Conservation (phyloP, 495 filamentous ascomycete species). For the Mycothermus thermophilus region DNA sequence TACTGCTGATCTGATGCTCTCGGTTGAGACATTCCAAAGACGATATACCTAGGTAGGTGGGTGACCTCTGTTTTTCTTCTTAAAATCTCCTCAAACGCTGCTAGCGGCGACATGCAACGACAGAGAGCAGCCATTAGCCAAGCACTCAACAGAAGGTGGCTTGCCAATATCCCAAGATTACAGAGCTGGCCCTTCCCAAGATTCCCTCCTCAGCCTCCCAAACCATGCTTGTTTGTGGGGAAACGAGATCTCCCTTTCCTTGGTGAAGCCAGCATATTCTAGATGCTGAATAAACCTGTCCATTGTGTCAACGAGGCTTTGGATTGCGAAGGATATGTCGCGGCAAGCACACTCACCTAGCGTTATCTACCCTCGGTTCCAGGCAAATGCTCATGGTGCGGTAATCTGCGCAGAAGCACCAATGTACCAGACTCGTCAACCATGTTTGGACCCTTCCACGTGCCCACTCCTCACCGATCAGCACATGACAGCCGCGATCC, state of each 20-base stretch:
- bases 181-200: constrained; percentile 66
- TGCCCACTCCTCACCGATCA: constrained; percentile 89
- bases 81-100: not conserved
- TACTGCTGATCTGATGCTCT: too few species aligned
- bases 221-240: constrained; percentile 88
- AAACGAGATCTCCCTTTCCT: constrained; percentile 76
- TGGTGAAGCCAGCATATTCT: constrained; percentile 63
- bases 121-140: not conserved
- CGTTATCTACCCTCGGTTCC: constrained; percentile 87
- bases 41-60: too few species aligned
- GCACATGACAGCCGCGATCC: constrained; percentile 75
- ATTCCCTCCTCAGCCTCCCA: constrained; percentile 68
- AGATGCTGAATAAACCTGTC: constrained; percentile 67
- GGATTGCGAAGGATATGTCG: too few species aligned
- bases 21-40: too few species aligned
- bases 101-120: not conserved
- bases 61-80: too few species aligned
- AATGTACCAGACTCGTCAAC: constrained; percentile 77
- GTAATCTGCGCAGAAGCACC: constrained; percentile 63
- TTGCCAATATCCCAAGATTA: too few species aligned
- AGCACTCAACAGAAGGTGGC: too few species aligned
- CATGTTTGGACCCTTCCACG: constrained; percentile 67
- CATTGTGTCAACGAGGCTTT: not conserved
- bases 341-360: constrained; percentile 46
- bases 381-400: constrained; percentile 69